A percentile compares a stretch with the other conserved stretches of the same genome.
phyloP scores from a whole-genome alignment of 805 yeast genomes.

The Ogataea corticis region DNA sequence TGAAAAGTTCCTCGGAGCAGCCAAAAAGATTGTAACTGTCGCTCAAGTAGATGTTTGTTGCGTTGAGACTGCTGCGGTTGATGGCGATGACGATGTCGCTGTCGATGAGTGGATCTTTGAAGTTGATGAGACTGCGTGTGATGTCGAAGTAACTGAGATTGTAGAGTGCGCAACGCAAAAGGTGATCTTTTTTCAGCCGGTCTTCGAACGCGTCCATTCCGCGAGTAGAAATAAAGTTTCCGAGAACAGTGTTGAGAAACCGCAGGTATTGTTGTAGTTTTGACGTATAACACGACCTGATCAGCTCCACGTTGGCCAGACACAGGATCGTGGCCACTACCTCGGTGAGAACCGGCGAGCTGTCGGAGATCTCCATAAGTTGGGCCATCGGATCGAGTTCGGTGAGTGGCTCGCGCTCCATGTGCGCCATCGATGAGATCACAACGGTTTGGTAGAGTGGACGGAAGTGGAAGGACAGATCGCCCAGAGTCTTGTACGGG shows the following conservation, averaged over 20 bases:
- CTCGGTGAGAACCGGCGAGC: constrained; percentile 4
- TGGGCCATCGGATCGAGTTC: not conserved
- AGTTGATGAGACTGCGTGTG: constrained; percentile 12
- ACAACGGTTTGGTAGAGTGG: constrained; percentile 12
- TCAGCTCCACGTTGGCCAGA: constrained; percentile 7
- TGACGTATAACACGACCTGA: constrained; percentile 8
- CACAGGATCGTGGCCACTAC: constrained; percentile 10
- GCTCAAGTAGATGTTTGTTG: constrained; percentile 5
- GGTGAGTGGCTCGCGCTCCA: not conserved
- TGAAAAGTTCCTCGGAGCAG: constrained; percentile 13
- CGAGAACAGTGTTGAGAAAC: constrained; percentile 7
- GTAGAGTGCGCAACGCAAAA: constrained; percentile 8
- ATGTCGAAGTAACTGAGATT: constrained; percentile 12
- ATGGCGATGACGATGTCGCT: constrained; percentile 13
- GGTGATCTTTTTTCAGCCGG: constrained; percentile 1
- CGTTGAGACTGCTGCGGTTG: constrained; percentile 6
- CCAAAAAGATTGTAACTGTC: constrained; percentile 15
- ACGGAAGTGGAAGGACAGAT: constrained; percentile 6
- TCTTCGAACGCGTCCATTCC: constrained; percentile 8
- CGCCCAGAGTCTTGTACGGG: constrained; percentile 6
- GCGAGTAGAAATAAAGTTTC: constrained; percentile 3
- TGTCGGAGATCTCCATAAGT: not conserved
- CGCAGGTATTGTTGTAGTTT: constrained; percentile 2
- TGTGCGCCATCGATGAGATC: constrained; percentile 6
- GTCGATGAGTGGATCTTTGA: constrained; percentile 11